Evolutionary conservation across 139 green algal species (phyloP).

Genomic region (Micractinium conductrix): DNA sequence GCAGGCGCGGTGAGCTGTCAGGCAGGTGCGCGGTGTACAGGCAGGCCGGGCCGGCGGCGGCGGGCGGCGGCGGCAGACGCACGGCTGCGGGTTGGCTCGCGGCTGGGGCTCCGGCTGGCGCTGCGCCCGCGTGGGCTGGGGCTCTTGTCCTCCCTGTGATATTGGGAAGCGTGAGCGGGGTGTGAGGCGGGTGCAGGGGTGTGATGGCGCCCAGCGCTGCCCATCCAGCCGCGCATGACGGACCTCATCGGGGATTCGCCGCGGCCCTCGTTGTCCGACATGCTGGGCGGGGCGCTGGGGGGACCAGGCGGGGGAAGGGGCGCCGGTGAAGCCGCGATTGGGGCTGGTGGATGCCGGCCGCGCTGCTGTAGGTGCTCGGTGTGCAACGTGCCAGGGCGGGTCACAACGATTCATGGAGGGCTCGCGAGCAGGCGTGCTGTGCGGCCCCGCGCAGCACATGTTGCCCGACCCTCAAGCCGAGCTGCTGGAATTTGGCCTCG

Average conservation of each 20-base stretch:
- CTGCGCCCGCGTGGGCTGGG: slow-evolving; percentile 3
- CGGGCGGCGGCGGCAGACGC: slow-evolving; percentile 5
- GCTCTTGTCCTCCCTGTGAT: slow-evolving; percentile 2
- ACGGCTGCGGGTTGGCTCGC: slow-evolving; percentile 28
- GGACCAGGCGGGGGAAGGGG: not conserved
- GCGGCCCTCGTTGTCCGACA: slow-evolving; percentile 9
- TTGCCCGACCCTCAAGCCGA: too few relatives aligned
- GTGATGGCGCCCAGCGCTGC: not conserved
- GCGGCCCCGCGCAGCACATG: too few relatives aligned
- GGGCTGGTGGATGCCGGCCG: not conserved
- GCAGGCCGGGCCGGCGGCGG: not conserved
- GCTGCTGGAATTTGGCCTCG: too few relatives aligned
- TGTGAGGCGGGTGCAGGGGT: not conserved
- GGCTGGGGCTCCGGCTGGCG: slow-evolving; percentile 11
- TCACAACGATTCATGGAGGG: too few relatives aligned
- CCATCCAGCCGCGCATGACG: not conserved
- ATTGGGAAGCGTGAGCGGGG: not conserved
- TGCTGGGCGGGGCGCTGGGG: not conserved
- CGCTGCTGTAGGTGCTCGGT: not conserved
- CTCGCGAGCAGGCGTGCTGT: too few relatives aligned
- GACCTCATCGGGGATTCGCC: slow-evolving; percentile 8
- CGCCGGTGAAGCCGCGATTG: too few relatives aligned
- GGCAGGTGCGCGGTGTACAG: not conserved
- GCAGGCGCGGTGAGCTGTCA: not conserved
- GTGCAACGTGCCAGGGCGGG: too few relatives aligned